Percentiles rank a stretch among this genome's conserved stretches.
These are phyloP conservation scores for Cytospora paraplurivora DNA, from an alignment of 2,329 filamentous ascomycete species.

Conservation along the genomic window DNA sequence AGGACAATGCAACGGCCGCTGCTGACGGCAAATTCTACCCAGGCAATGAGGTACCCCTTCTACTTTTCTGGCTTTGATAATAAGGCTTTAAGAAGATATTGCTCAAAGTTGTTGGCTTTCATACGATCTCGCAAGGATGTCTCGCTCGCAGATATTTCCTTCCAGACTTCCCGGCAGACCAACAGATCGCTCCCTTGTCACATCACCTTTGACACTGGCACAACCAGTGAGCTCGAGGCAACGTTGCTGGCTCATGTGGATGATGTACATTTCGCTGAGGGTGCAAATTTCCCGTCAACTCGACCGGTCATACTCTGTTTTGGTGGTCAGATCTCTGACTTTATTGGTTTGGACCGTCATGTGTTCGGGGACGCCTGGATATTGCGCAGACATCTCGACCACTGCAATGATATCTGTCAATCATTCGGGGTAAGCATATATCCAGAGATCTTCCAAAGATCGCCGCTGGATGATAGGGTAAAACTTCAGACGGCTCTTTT, in stretches of 20 bases:
- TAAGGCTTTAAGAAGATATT: background rate
- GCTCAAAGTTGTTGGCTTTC: background rate
- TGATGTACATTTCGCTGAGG: background rate
- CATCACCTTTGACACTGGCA: background rate
- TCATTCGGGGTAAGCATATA: conserved; percentile 33
- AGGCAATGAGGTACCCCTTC: background rate
- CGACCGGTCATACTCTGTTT: conserved; percentile 20
- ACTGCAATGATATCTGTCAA: conserved; percentile 27
- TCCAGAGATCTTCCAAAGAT: conserved; percentile 38
- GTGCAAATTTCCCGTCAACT: background rate
- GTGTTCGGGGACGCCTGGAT: conserved; percentile 36
- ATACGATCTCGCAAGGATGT: background rate
- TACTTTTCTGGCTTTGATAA: background rate
- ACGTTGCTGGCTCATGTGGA: background rate
- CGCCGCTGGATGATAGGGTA: conserved; percentile 33
- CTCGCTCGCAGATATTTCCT: background rate
- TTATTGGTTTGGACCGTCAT: conserved; percentile 34
- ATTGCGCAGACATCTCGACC: conserved; percentile 34
- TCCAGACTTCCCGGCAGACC: background rate
- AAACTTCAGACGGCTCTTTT: conserved; percentile 45
- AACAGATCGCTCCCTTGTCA: background rate
- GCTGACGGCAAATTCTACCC: background rate
- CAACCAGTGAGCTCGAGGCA: background rate
- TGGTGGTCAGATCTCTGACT: conserved; percentile 35
- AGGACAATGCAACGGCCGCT: background rate